Evolutionary conservation across 495 filamentous ascomycete species (phyloP), one percentile per base, ranked within the genome.

Genomic region (Trichoderma erinaceum): DNA sequence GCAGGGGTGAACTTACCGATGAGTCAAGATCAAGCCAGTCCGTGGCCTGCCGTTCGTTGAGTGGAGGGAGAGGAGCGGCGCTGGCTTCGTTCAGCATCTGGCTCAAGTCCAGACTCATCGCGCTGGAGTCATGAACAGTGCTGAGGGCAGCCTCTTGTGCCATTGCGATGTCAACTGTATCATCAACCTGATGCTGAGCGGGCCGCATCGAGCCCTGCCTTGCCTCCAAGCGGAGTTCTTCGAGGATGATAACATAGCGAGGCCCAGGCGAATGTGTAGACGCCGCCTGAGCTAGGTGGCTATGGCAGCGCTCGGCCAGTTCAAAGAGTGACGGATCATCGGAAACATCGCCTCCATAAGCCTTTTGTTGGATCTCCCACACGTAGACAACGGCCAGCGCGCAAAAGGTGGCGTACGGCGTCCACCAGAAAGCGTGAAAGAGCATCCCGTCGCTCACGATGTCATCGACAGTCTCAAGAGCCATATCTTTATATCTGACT

Each of bases 251-350:
- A 65, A 79, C 77, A 67, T 84, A 85, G 12, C 82, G 75, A 11
- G 81, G 77, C 72, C 81, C 83, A 0, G 82, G 82, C 41, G 80
- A 82, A 44, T 85, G 83, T 67, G 77, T 78, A 32, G 78, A 75
- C 3, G 80, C 82, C 11, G 80, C 82, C 66, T 82, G 76, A 1
- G 80, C 82, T 43, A 85, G 75, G 69, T 83, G 78, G 65, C 75
- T 76, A 68, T 84, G 82, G 65, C 81, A 82, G 15, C 70, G 63
- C 50, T 83, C 80, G 29, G 81, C 82, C 11, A 83, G 74, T 18
- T 69, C 66, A 64, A 83, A 43, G 64, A 35, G 27, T 32, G 58
- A 35, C 63, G 27, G 35, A 12, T 69, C 23, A 23, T 66, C 50
- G 38, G 63, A 66, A 13, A 50, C 32, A 46, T 18, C 21, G 15